Evolutionary conservation across 768 basidiomycete species (phyloP), one percentile per base, ranked within the genome.

Genomic region (Polyporus arcularius): DNA sequence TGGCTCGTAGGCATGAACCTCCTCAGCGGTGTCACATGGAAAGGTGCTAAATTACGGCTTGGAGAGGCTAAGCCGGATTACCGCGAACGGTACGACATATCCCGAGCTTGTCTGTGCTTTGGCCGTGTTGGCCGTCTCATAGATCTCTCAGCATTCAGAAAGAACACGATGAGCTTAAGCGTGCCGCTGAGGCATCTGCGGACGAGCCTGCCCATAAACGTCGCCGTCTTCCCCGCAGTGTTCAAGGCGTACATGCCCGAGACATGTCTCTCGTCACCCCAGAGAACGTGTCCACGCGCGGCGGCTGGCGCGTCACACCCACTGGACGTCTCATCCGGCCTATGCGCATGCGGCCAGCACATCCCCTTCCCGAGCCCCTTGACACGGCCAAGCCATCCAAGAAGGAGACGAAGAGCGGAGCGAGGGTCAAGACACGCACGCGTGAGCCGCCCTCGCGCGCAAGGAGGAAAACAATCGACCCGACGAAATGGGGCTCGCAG

Each of bases 1-100:
- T 0, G 35, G 31, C 39, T 32, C 7, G 1, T 35, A 92, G 90
- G 90, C 72, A 77, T 90, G 71, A 92, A 85, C 69, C 71, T 85
- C 2, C 79, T 94, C 30, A 92, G 88, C 61, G 92, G 93, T 38
- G 85, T 89, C 6, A 90, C 84, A 0, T 95, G 91, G 90, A 94
- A 92, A 75, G 93, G 93, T n/a, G 76, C 91, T 21, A 93, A 89
- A 65, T 75, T 94, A 35, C 82, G 91, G 16, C 82, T 94, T 39
- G 90, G 90, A 9, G 90, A 93, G 65, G 92, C 92, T n/a, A 89
- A 85, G 62, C 87, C 87, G 1, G 86, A 92, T 70, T 93, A 80
- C 67, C 72, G 72, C 3, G 85, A 87, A 68, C 79, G 85, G 92
- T 89, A 52, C 40, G 78, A 65, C 11, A 2, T n/a, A n/a, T n/a